A percentile compares a stretch with the other conserved stretches of the same genome.
phyloP scores from a whole-genome alignment of 768 basidiomycete species.

The Leucocoprinus leucothites region DNA sequence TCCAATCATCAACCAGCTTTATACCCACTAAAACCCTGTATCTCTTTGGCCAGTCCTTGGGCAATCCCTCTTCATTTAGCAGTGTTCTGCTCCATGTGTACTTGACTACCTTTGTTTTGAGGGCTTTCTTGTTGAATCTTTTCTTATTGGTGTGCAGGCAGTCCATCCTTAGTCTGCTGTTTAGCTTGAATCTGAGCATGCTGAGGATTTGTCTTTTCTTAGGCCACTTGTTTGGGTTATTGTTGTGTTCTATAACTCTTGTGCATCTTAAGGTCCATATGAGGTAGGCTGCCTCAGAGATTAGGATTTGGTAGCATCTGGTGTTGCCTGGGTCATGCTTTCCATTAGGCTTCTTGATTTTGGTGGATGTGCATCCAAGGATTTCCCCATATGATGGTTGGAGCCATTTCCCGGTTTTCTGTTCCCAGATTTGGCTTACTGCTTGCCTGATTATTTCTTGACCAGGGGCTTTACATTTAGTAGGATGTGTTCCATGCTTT shows the following conservation, averaged over 20 bases:
- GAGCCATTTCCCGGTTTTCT: neutral
- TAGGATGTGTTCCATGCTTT: neutral
- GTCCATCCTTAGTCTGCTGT: neutral
- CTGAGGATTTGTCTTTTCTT: neutral
- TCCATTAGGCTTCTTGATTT: neutral
- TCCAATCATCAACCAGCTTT: neutral
- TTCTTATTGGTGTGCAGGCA: neutral
- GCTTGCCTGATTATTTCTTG: neutral
- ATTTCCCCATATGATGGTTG: neutral
- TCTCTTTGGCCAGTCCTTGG: neutral
- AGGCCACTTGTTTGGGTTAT: neutral
- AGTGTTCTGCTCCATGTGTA: neutral
- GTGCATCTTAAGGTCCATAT: neutral
- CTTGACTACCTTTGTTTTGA: neutral
- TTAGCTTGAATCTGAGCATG: neutral
- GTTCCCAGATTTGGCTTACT: neutral
- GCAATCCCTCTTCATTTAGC: neutral
- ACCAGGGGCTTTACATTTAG: neutral
- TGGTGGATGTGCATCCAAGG: neutral
- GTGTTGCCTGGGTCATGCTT: neutral
- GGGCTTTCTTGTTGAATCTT: neutral
- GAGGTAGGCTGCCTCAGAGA: neutral
- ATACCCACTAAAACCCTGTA: slow-evolving; percentile 7
- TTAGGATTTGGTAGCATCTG: neutral
- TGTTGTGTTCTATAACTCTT: neutral